phyloP scores from a whole-genome alignment of 2,329 filamentous ascomycete genomes.

The Verticillium dahliae region DNA sequence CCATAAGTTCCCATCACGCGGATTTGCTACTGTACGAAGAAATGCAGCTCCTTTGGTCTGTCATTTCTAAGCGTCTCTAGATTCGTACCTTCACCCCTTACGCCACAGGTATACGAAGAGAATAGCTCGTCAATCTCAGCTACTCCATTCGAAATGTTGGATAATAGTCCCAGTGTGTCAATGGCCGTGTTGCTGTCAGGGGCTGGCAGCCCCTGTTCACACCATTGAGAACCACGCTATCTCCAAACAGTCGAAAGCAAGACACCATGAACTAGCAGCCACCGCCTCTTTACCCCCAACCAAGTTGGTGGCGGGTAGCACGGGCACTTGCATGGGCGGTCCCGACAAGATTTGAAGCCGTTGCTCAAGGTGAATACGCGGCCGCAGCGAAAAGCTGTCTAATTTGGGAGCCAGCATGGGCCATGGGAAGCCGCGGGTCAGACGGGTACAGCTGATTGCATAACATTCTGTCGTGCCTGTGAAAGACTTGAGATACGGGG shows the following conservation, averaged over 20 bases:
- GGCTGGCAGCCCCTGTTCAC: neutral
- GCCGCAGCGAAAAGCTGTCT: neutral
- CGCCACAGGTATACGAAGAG: neutral
- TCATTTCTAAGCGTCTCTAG: neutral
- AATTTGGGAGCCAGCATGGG: neutral
- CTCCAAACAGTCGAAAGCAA: constrained; percentile 1
- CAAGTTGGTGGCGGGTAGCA: neutral
- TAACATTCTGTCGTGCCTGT: neutral
- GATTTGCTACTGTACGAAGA: neutral
- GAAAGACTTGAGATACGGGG: neutral
- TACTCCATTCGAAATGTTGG: neutral
- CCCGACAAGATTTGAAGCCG: neutral
- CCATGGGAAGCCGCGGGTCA: neutral
- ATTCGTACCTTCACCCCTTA: neutral
- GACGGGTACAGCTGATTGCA: neutral
- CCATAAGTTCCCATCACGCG: neutral
- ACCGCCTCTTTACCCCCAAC: neutral
- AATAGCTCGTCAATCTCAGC: neutral
- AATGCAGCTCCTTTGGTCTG: neutral
- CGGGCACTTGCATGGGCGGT: neutral
- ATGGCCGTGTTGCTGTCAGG: neutral
- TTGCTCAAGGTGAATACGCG: neutral
- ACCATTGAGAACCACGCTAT: neutral
- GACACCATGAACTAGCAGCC: neutral
- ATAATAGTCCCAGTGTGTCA: neutral